Evolutionary conservation across 176 grass and related monocot species (phyloP).

Genomic region (Bolboschoenus planiculmis): DNA sequence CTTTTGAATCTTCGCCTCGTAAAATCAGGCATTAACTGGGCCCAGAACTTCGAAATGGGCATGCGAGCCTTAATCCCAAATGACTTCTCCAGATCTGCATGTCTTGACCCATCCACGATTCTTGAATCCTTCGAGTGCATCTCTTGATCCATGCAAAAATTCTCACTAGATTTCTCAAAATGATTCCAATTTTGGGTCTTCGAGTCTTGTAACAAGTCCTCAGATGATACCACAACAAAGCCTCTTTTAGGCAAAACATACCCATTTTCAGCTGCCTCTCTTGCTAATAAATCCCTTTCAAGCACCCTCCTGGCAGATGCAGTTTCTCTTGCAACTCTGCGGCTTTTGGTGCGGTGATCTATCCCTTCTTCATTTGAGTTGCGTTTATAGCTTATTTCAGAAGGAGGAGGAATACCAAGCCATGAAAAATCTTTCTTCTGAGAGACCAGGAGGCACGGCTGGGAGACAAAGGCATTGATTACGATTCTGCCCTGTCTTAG

Average conservation of each 20-base stretch:
- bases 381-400: conserved; percentile 38
- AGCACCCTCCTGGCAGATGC: conserved; percentile 23
- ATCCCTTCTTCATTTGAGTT: conserved; percentile 80
- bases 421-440: conserved; percentile 93
- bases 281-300: conserved; percentile 52
- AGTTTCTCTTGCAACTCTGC: conserved; percentile 75
- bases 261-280: conserved; percentile 61
- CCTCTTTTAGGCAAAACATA: conserved; percentile 54
- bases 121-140: conserved; percentile 68
- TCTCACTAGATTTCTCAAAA: conserved; percentile 33
- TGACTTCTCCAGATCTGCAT: conserved; percentile 62
- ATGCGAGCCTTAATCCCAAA: conserved; percentile 56
- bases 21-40: conserved; percentile 46
- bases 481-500: conserved; percentile 73
- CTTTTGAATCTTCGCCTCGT: conserved; percentile 44
- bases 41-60: conserved; percentile 47
- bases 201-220: conserved; percentile 1
- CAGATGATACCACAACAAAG: conserved; percentile 6
- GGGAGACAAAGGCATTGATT: conserved; percentile 70
- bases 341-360: conserved; percentile 72
- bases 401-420: conserved; percentile 66
- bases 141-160: conserved; percentile 55
- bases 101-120: conserved; percentile 51
- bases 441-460: conserved; percentile 63
- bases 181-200: conserved; percentile 23